Evolutionary conservation across 2,329 filamentous ascomycete species (phyloP).

Genomic region (Blumeriella jaapii): DNA sequence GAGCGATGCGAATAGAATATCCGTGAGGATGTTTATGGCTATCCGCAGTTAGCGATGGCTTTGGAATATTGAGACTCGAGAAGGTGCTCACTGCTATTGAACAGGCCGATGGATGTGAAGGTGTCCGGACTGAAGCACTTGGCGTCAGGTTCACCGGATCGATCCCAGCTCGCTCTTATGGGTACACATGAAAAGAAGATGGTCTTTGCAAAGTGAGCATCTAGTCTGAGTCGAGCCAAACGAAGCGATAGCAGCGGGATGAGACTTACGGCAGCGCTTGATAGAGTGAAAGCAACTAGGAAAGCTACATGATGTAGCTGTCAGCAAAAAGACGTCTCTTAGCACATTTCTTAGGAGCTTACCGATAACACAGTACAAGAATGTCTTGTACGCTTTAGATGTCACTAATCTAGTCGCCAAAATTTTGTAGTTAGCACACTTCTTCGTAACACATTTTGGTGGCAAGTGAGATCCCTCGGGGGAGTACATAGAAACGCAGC

Average conservation of each 20-base stretch:
- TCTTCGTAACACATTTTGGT: no score
- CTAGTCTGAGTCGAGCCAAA: not conserved
- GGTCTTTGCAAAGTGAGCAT: slow-evolving; percentile 22
- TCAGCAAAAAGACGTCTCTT: not conserved
- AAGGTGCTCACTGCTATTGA: slow-evolving; percentile 31
- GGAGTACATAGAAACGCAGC: no score
- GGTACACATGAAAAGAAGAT: slow-evolving; percentile 38
- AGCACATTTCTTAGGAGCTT: slow-evolving; percentile 10
- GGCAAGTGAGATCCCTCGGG: no score
- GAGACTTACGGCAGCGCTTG: slow-evolving; percentile 28
- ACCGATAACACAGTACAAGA: slow-evolving; percentile 34
- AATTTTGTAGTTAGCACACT: no score
- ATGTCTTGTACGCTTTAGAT: slow-evolving; percentile 29
- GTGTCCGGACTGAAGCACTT: slow-evolving; percentile 32
- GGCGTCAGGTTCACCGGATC: slow-evolving; percentile 26
- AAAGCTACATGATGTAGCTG: slow-evolving; percentile 27
- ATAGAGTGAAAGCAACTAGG: slow-evolving; percentile 31
- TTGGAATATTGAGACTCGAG: not conserved
- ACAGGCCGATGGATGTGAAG: slow-evolving; percentile 34
- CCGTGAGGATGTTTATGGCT: slow-evolving; percentile 19
- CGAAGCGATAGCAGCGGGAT: not conserved
- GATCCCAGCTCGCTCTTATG: slow-evolving; percentile 34
- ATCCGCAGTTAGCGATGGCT: not conserved
- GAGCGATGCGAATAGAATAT: slow-evolving; percentile 28
- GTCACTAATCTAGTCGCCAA: no score